phyloP scores from a whole-genome alignment of 768 basidiomycete genomes.

The Boletus subparvulus region DNA sequence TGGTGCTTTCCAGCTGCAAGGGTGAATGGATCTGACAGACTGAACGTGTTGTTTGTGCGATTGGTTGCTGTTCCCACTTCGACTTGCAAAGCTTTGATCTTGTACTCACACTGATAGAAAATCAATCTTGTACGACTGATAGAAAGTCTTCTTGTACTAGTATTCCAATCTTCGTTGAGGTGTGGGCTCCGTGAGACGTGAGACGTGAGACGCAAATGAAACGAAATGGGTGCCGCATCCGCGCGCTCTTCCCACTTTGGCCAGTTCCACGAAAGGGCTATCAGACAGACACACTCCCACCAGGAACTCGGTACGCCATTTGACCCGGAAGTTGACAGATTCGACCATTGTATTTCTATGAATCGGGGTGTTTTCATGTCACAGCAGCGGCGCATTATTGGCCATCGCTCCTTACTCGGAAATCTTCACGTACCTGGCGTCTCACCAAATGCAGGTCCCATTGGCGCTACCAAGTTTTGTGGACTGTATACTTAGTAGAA shows the following conservation, averaged over 20 bases:
- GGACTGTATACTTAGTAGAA: neutral
- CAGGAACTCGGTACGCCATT: too few relatives aligned
- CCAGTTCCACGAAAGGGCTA: neutral
- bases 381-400: too few relatives aligned
- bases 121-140: too few relatives aligned
- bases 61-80: neutral
- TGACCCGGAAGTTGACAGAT: too few relatives aligned
- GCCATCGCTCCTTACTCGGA: neutral
- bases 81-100: neutral
- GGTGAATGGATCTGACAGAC: constrained; percentile 7
- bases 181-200: neutral
- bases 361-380: too few relatives aligned
- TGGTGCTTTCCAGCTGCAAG: constrained; percentile 50
- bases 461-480: too few relatives aligned
- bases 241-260: neutral
- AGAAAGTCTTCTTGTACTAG: neutral
- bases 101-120: neutral
- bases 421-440: neutral
- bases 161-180: neutral
- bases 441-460: neutral
- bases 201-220: neutral
- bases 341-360: too few relatives aligned
- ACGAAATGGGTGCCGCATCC: too few relatives aligned
- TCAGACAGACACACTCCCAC: neutral
- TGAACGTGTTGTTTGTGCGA: constrained; percentile 10